A percentile compares a stretch with the other conserved stretches of the same genome.
Conservation (phyloP, 768 basidiomycete species). For the Russula compacta region DNA sequence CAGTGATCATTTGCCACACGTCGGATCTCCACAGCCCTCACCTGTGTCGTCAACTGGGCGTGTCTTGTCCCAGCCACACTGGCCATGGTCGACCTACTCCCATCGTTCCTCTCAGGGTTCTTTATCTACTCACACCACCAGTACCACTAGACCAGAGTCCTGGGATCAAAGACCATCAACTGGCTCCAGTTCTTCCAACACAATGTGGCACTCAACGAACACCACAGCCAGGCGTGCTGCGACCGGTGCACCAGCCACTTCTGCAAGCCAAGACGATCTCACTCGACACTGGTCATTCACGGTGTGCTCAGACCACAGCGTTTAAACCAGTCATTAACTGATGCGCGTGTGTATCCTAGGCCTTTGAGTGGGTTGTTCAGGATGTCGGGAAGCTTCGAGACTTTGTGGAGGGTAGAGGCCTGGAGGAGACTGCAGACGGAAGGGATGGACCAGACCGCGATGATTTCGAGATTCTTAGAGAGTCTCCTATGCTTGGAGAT, state of each 20-base stretch:
- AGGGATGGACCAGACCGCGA: constrained; percentile 28
- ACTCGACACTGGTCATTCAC: constrained; percentile 60
- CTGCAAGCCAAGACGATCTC: constrained; percentile 33
- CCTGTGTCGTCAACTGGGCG: constrained; percentile 8
- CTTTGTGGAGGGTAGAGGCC: constrained; percentile 38
- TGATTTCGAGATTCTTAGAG: constrained; percentile 53
- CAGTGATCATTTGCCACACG: constrained; percentile 7
- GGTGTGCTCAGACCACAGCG: constrained; percentile 28
- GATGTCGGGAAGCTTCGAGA: constrained; percentile 49
- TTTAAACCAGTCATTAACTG: neutral
- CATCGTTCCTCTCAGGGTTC: constrained; percentile 29
- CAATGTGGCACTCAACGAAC: constrained; percentile 19
- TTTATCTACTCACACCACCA: constrained; percentile 24
- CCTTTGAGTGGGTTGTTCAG: constrained; percentile 64
- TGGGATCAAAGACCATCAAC: constrained; percentile 26
- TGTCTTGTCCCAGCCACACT: constrained; percentile 37
- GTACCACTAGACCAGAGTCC: constrained; percentile 20
- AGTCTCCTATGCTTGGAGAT: constrained; percentile 59
- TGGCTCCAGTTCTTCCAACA: constrained; percentile 21
- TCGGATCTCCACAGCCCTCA: constrained; percentile 14
- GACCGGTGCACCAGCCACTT: constrained; percentile 12
- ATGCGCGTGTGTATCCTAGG: constrained; percentile 30
- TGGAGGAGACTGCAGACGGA: constrained; percentile 24
- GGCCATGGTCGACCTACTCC: constrained; percentile 44
- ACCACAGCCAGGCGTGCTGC: constrained; percentile 10